Base-by-base conservation (phyloP, 2,329 filamentous ascomycete genomes). In the Diaporthe sp. region DNA sequence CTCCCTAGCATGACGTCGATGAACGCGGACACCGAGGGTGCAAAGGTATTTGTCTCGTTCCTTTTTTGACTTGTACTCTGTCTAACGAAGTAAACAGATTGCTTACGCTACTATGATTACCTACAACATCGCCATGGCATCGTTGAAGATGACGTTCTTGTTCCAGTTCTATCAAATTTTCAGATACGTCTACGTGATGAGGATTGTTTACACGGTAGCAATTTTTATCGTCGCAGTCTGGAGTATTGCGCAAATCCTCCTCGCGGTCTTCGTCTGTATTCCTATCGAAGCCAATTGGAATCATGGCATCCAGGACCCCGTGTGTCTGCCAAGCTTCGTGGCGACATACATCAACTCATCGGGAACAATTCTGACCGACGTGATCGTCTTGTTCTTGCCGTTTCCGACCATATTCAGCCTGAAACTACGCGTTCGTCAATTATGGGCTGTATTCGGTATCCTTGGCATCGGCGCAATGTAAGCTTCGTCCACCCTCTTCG, bases 61-160 rank as follows among this genome's bases (percentile, higher is more conserved):
- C 42, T 25, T 46, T 3, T 2, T 65, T 3, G 19, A 65, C 6
- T 62, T 22, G 17, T 25, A 65, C 2, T n/a, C 25, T 34, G 13
- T 13, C 61, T 65, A n/a, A 65, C 42, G 9, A n/a, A 31, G 9
- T 12, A 10, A 12, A 65, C 9, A 65, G 61, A 65, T 65, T 65
- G 61, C 42, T 15, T 65, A 65, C 42, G 25, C 25, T n/a, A 65
- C 10, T 4, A 65, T 65, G 61, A 65, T 65, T 34, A 12, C 19
- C 25, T 65, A 49, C 61, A 65, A 65, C 25, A 10, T 65, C 17
- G 61, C 39, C 25, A 65, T 65, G 61, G 61, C 61, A 65, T 65
- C 61, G 39, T 49, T 65, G 42, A 65, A 65, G 61, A 65, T 65
- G 61, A 65, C 61, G 13, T 49, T 65, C 61, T 31, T 65, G 22